Conservation (phyloP, 768 basidiomycete genomes). For the Coprinellus micaceus region DNA sequence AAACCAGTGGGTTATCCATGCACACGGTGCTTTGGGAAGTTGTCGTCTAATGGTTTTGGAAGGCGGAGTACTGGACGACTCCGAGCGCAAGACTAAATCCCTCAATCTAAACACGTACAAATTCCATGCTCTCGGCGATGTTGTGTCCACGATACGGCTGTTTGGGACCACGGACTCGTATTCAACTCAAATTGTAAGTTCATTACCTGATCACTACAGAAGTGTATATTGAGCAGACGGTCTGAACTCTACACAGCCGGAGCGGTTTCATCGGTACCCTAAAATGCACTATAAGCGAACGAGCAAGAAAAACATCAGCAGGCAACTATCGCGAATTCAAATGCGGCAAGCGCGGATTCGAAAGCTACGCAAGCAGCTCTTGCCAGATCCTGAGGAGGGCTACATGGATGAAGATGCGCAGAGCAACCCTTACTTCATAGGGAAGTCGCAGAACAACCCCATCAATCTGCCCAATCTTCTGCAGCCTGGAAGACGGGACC, state of each 20-base stretch:
- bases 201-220: too few relatives aligned
- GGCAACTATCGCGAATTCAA: slow-evolving; percentile 1
- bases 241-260: background rate
- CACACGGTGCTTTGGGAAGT: too few relatives aligned
- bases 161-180: slow-evolving; percentile 38
- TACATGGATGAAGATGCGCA: background rate
- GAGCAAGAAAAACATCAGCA: background rate
- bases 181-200: slow-evolving; percentile 35
- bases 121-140: slow-evolving; percentile 36
- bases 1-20: too few relatives aligned
- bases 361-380: background rate
- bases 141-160: slow-evolving; percentile 22
- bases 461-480: background rate
- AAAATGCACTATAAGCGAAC: background rate
- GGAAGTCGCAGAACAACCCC: background rate
- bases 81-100: slow-evolving; percentile 14
- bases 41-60: too few relatives aligned
- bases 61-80: too few relatives aligned
- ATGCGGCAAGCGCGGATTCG: background rate
- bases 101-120: slow-evolving; percentile 35
- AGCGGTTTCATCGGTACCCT: background rate
- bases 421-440: background rate
- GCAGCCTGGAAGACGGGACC: background rate
- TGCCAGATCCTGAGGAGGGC: background rate
- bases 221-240: background rate